Evolutionary conservation across 768 basidiomycete genomes (phyloP).

Genomic region (Saitozyma podzolica): DNA sequence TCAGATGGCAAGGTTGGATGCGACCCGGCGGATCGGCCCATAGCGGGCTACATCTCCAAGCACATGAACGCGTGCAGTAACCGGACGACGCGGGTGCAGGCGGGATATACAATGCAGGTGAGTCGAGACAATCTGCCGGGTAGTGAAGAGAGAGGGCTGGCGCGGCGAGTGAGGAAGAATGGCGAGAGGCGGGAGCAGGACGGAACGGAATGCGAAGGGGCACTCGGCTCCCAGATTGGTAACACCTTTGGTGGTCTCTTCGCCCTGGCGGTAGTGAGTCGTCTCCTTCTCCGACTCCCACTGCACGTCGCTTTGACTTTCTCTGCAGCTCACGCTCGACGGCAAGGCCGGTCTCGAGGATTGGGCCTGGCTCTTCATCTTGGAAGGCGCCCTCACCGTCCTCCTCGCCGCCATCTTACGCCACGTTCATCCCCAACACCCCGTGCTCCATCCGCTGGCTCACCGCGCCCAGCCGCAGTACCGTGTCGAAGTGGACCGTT

Average conservation of each 20-base stretch:
- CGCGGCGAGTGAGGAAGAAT: no score
- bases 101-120: constrained; percentile 70
- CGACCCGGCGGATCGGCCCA: constrained; percentile 75
- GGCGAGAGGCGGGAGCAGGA: no score
- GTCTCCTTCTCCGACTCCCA: constrained; percentile 35
- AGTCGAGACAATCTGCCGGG: no score
- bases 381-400: constrained; percentile 20
- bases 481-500: constrained; percentile 41
- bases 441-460: constrained; percentile 76
- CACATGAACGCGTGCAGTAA: constrained; percentile 69
- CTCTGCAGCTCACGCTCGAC: constrained; percentile 43
- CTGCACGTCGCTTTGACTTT: constrained; percentile 49
- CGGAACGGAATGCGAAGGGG: no score
- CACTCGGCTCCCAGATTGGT: constrained; percentile 40
- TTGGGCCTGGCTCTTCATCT: not conserved
- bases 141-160: no score
- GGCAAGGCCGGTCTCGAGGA: not conserved
- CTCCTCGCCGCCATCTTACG: constrained; percentile 29
- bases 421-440: constrained; percentile 64
- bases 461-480: constrained; percentile 35
- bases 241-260: constrained; percentile 49
- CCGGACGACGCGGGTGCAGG: constrained; percentile 79
- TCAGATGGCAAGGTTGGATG: constrained; percentile 70
- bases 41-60: constrained; percentile 65
- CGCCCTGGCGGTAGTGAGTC: constrained; percentile 46